Base-by-base conservation (phyloP, 1,139 yeast genomes). In the Scheffersomyces segobiensis region DNA sequence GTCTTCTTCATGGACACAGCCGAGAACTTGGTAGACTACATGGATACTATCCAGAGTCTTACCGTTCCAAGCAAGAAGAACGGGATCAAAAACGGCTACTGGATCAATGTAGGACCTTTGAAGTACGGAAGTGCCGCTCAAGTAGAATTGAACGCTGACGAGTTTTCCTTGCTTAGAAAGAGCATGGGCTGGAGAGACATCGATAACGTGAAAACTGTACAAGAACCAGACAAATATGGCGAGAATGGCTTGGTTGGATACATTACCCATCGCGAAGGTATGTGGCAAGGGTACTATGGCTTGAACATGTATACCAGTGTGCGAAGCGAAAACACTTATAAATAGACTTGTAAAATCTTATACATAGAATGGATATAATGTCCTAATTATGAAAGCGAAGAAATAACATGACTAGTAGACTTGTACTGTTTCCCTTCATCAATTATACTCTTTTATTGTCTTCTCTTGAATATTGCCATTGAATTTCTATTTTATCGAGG, bases 61-160 rank as follows among this genome's bases (percentile, higher is more conserved):
- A 70, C 82, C 2, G 65, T 69, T 4, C 79, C 80, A n/a, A 74
- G 74, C 3, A 78, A 76, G 26, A 64, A 63, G 47, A 64, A 64
- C 55, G 58, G 59, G 3, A 60, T 68, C n/a, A 71, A 76, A 48
- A 72, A 75, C 12, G 86, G 90, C 0, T 79, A 80, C 56, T 92
- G 97, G 97, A 86, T 92, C 61, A 92, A 92, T 68, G 81, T 86
- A 20, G 97, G 97, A 0, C 97, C 97, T 0, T 77, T 92, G 61
- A 92, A 92, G 71, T 92, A 92, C 73, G 97, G 97, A 0, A 86
- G 92, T 3, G 93, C 93, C 1, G 96, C 97, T 0, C 85, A 83
- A 63, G 89, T 87, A 1, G 97, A 91, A 70, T 75, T 91, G 32
- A 87, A 86, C 46, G 77, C 84, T 20, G 87, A 87, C 20, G 97